phyloP scores from a whole-genome alignment of 371 early-diverging fungal genomes.

The Haplosporangium sp. region DNA sequence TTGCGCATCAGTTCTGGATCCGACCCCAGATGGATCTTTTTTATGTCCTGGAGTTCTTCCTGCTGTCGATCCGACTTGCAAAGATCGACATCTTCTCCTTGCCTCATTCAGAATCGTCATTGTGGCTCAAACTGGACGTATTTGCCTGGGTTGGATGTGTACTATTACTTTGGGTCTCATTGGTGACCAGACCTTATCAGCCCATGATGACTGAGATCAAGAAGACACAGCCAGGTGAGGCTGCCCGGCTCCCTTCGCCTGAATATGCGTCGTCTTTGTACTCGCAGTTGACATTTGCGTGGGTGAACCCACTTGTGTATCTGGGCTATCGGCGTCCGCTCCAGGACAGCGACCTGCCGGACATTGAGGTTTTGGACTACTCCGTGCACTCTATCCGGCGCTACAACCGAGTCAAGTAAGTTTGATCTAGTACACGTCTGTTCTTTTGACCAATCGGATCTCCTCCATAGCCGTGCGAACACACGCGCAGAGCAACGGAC shows the following conservation, averaged over 20 bases:
- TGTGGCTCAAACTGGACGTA: slow-evolving; percentile 33
- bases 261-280: slow-evolving; percentile 66
- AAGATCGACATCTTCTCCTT: slow-evolving; percentile 3
- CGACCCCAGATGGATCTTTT: slow-evolving; percentile 51
- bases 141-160: slow-evolving; percentile 22
- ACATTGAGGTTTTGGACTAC: slow-evolving; percentile 41
- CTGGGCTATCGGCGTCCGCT: slow-evolving; percentile 61
- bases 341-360: slow-evolving; percentile 63
- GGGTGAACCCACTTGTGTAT: slow-evolving; percentile 65
- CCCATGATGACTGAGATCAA: slow-evolving; percentile 1
- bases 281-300: slow-evolving; percentile 63
- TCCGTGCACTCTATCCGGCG: slow-evolving; percentile 24
- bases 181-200: slow-evolving; percentile 36
- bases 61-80: slow-evolving; percentile 17
- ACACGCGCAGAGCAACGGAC: not conserved
- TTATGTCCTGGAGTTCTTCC: slow-evolving; percentile 18
- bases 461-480: not conserved
- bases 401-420: slow-evolving; percentile 41
- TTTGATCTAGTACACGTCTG: not conserved
- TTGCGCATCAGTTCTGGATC: slow-evolving; percentile 43
- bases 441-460: not conserved
- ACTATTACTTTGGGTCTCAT: slow-evolving; percentile 30
- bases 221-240: slow-evolving; percentile 25
- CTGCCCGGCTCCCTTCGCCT: slow-evolving; percentile 57
- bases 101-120: slow-evolving; percentile 16